These are phyloP conservation scores for Nannizzia gypsea DNA, from an alignment of 2,329 filamentous ascomycete species.

Conservation along the genomic window DNA sequence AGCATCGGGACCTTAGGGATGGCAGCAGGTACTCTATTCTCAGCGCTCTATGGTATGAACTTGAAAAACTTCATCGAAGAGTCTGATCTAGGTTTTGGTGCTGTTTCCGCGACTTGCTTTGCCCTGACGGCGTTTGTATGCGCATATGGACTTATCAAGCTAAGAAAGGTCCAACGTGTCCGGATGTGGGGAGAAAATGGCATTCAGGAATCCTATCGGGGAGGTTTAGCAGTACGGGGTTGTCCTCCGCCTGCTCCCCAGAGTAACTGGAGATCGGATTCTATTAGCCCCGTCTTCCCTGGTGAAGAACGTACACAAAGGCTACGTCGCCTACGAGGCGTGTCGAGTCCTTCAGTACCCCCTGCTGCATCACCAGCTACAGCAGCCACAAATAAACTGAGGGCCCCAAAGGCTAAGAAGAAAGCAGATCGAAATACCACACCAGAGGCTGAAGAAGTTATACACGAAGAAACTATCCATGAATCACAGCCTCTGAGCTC, in stretches of 20 bases:
- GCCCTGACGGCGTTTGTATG: slow-evolving; percentile 66
- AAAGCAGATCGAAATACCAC: neutral
- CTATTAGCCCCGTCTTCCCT: slow-evolving; percentile 10
- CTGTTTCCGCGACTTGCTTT: slow-evolving; percentile 59
- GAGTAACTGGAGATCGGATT: slow-evolving; percentile 12
- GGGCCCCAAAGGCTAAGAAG: neutral
- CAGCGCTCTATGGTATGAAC: slow-evolving; percentile 99
- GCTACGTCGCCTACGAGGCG: slow-evolving; percentile 10
- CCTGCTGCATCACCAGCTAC: neutral
- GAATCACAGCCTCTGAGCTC: neutral
- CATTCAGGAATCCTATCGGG: slow-evolving; percentile 13
- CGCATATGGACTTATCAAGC: slow-evolving; percentile 68
- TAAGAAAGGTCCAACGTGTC: slow-evolving; percentile 75
- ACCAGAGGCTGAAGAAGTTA: neutral
- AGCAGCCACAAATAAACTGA: neutral
- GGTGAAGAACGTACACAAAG: slow-evolving; percentile 9
- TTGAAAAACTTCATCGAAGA: slow-evolving; percentile 98
- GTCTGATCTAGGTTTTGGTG: slow-evolving; percentile 70
- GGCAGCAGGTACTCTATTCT: slow-evolving; percentile 85
- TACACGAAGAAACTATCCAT: neutral
- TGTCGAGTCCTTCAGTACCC: neutral
- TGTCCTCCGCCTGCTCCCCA: slow-evolving; percentile 2
- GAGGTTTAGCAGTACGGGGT: slow-evolving; percentile 7
- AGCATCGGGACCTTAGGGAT: slow-evolving; percentile 91
- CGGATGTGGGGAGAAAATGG: slow-evolving; percentile 64